These are phyloP conservation scores for Volvox africanus DNA, from an alignment of 139 green algal species.

Conservation along the genomic window DNA sequence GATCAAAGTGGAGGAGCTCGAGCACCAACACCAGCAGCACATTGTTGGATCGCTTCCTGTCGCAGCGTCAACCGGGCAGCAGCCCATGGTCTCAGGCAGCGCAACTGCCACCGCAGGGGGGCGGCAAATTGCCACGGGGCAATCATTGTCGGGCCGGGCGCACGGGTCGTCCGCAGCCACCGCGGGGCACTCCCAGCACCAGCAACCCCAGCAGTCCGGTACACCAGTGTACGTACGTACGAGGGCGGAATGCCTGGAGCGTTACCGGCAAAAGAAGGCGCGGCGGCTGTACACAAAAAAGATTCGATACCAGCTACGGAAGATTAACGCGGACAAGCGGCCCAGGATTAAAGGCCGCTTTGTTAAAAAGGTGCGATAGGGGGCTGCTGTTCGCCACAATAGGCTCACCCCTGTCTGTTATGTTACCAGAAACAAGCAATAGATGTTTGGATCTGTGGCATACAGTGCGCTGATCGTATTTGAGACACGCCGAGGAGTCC, in stretches of 20 bases:
- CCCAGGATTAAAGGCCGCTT: conserved; percentile 84
- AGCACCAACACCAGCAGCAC: too few species aligned
- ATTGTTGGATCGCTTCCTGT: too few species aligned
- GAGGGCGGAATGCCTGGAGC: conserved; percentile 61
- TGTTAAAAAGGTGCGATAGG: conserved; percentile 67
- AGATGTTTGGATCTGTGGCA: neutral
- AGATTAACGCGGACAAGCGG: conserved; percentile 79
- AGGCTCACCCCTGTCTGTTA: neutral
- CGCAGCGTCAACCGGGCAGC: too few species aligned
- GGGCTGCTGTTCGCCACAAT: neutral
- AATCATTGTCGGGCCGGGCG: too few species aligned
- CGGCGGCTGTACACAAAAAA: conserved; percentile 70
- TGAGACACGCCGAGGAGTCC: neutral
- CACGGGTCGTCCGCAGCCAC: too few species aligned
- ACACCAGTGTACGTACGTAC: neutral
- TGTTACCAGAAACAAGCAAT: neutral
- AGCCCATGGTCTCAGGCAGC: too few species aligned
- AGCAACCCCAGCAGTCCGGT: neutral
- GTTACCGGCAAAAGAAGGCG: conserved; percentile 72
- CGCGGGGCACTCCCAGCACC: neutral
- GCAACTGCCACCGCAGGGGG: too few species aligned
- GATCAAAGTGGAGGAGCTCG: too few species aligned
- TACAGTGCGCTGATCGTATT: neutral
- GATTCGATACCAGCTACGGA: conserved; percentile 76
- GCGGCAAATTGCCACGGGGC: too few species aligned